Evolutionary conservation across 139 green algal species (phyloP).

Genomic region (Desmodesmus armatus): DNA sequence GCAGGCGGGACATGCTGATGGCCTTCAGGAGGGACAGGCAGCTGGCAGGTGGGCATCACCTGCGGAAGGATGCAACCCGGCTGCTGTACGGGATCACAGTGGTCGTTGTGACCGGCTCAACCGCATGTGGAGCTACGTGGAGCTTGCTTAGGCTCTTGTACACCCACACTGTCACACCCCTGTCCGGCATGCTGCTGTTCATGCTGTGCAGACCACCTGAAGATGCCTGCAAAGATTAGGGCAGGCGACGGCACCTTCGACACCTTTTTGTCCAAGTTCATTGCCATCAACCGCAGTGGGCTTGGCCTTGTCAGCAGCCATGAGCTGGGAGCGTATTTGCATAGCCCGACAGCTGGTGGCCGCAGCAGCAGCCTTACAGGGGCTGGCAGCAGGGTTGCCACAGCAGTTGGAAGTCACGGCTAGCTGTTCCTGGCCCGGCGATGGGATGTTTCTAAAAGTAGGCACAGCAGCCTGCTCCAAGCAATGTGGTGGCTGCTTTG

Average conservation of each 20-base stretch:
- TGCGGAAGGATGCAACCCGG: no score
- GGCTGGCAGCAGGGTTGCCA: slow-evolving; percentile 4
- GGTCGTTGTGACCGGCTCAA: no score
- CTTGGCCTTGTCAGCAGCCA: slow-evolving; percentile 14
- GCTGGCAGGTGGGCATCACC: slow-evolving; percentile 58
- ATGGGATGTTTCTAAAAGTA: background rate
- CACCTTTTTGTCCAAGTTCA: slow-evolving; percentile 26
- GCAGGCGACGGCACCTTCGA: slow-evolving; percentile 31
- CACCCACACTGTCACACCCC: no score
- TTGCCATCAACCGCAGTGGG: slow-evolving; percentile 34
- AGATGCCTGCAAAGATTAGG: slow-evolving; percentile 8
- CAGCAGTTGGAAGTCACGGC: no score
- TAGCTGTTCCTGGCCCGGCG: no score
- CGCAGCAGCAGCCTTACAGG: background rate
- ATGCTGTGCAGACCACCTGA: slow-evolving; percentile 33
- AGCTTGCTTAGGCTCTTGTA: no score
- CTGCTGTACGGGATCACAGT: no score
- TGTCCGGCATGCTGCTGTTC: no score
- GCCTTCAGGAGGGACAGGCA: slow-evolving; percentile 63
- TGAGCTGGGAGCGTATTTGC: slow-evolving; percentile 19
- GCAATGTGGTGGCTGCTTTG: background rate
- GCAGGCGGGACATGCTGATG: slow-evolving; percentile 59
- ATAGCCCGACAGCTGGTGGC: background rate
- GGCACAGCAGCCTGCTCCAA: background rate
- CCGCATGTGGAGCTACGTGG: no score